Evolutionary conservation across 2,329 filamentous ascomycete genomes (phyloP).

Genomic region (Aaosphaeria arxii): DNA sequence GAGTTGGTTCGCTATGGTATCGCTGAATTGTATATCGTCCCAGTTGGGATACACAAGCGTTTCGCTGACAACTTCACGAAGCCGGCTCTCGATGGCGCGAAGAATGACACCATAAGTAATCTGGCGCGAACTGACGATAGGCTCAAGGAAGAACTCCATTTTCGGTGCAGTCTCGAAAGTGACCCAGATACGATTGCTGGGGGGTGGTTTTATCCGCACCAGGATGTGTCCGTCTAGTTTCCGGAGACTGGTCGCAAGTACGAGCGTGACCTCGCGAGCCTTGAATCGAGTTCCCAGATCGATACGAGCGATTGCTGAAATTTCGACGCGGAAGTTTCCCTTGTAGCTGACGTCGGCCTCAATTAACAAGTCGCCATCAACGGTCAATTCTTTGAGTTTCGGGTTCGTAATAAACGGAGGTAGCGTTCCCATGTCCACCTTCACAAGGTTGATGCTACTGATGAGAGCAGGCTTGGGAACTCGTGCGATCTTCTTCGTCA

Average conservation of each 20-base stretch:
- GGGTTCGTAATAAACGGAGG: slow-evolving; percentile 88
- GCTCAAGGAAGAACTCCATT: slow-evolving; percentile 91
- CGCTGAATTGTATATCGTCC: slow-evolving; percentile 91
- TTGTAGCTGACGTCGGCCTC: slow-evolving; percentile 87
- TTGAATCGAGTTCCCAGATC: slow-evolving; percentile 89
- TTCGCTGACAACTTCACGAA: slow-evolving; percentile 90
- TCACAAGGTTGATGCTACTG: slow-evolving; percentile 76
- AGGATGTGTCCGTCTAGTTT: slow-evolving; percentile 81
- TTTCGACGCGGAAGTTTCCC: slow-evolving; percentile 84
- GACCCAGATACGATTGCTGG: slow-evolving; percentile 95
- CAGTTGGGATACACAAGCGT: slow-evolving; percentile 90
- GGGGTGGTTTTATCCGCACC: slow-evolving; percentile 87
- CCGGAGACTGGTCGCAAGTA: slow-evolving; percentile 81
- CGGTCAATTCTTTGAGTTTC: slow-evolving; percentile 80
- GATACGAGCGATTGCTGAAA: slow-evolving; percentile 88
- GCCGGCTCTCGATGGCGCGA: slow-evolving; percentile 88
- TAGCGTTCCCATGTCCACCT: slow-evolving; percentile 81
- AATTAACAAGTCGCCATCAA: slow-evolving; percentile 84
- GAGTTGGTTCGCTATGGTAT: slow-evolving; percentile 73
- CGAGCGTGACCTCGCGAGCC: slow-evolving; percentile 80
- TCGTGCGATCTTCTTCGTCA: slow-evolving; percentile 92
- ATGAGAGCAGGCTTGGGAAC: slow-evolving; percentile 91
- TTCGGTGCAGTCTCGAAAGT: slow-evolving; percentile 92
- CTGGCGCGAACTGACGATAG: slow-evolving; percentile 90
- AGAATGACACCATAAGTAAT: slow-evolving; percentile 93